Base-by-base conservation (phyloP, 257 asterid genomes). In the Solanum paucissectum region DNA sequence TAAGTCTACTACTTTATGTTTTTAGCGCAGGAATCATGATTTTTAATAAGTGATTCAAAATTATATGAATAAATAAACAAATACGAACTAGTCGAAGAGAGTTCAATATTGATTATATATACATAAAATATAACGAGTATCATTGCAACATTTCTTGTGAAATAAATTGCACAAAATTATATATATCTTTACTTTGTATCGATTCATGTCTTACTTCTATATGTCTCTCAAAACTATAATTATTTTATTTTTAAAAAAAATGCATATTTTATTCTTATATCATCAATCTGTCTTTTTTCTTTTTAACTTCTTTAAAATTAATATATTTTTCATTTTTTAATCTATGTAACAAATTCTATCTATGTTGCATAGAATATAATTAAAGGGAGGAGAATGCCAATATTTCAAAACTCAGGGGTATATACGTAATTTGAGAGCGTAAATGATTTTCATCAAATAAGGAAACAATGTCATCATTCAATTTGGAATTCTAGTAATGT, bases 1-100 rank as follows among this genome's bases (percentile, higher is more conserved):
- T 94, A 92, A 88, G 85, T 44, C n/a, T 77, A 77, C n/a, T 77
- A 77, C n/a, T 1, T 55, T 55, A 55, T 18, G 9, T 18, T 55
- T 55, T 18, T 55, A 55, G 64, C n/a, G 10, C 4, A 55, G 64
- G 10, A 18, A 18, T 55, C 1, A 6, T 2, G 0, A 55, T 55
- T 55, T 6, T 55, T 6, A 55, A 55, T 55, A 55, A 55, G 4
- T 6, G 64, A 55, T 55, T 55, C 62, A 55, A 3, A 18, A 6
- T 36, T 5, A 36, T 55, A 18, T 18, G n/a, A 55, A 55, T 55
- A 3, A 55, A 10, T 55, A 18, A 55, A 55, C 10, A 21, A 3
- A 9, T 52, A 6, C 9, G n/a, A 52, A 52, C 62, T 52, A 52
- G 62, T 49, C 60, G 0, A 49, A 49, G 8, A 49, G 21, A 5